Evolutionary conservation across 1,284 basidiomycete species (phyloP), one percentile per base, ranked within the genome.

Genomic region (Ceratorhiza oryzae-sativae): DNA sequence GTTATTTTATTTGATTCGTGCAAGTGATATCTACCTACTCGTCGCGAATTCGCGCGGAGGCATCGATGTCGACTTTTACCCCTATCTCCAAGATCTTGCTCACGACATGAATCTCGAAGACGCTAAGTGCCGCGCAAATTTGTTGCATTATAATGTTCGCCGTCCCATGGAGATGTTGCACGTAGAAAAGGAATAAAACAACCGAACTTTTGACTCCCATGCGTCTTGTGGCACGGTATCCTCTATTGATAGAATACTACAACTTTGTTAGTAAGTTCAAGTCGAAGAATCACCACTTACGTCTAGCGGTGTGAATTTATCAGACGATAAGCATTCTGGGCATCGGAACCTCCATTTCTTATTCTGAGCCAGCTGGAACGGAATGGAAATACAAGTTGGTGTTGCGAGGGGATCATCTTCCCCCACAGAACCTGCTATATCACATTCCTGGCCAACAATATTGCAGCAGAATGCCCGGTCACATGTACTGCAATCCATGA

Each of bases 191-290:
- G 9, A 71, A 9, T 13, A 71, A 3, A 12, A 34, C 67, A 9
- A 71, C 53, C 25, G 67, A 59, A 13, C 41, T 5, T 42, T n/a
- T 58, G 27, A 39, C 18, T 1, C 45, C 15, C n/a, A 71, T 9
- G 1, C 67, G 23, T 36, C 56, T 34, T 1, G 67, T 71, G 10
- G 42, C 32, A 2, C 55, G 23, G 36, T 45, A 71, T 3, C 67
- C 56, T 30, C 67, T 39, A 15, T 71, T 71, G 18, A 71, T 71
- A 18, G 36, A 20, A 25, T 71, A 71, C 67, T 71, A 45, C 8
- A n/a, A 2, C 1, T 25, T 8, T 2, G 1, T 39, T 5, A 18
- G 23, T 36, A 0, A 15, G 48, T 8, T 8, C 2, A 30, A 55
- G 3, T 20, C 18, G 9, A n/a, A 2, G 5, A 12, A 27, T 18